Percentiles rank a stretch among this genome's conserved stretches.
Conservation (phyloP, 345 rosid genomes). For the Populus nigra region DNA sequence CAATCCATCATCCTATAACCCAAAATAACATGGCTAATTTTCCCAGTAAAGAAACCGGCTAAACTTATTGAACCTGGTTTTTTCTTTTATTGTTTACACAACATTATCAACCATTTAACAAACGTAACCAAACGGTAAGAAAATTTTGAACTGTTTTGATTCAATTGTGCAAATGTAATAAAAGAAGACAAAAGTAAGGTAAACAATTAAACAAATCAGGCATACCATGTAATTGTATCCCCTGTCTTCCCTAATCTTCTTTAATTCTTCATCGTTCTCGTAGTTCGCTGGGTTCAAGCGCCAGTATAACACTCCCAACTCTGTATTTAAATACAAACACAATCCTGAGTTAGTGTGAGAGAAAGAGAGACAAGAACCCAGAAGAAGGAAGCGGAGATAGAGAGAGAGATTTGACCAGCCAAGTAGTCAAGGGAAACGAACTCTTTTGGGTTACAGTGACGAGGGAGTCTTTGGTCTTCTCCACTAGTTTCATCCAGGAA, state of each 20-base stretch:
- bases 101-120: too few relatives aligned
- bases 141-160: too few relatives aligned
- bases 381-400: not conserved
- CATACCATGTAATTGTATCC: slow-evolving; percentile 88
- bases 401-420: slow-evolving; percentile 35
- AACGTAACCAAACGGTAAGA: too few relatives aligned
- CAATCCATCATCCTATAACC: fast-evolving
- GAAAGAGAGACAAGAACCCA: too few relatives aligned
- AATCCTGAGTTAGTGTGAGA: too few relatives aligned
- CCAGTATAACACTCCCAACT: slow-evolving; percentile 79
- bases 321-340: slow-evolving; percentile 28
- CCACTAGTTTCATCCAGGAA: slow-evolving; percentile 47
- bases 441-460: slow-evolving; percentile 44
- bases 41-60: too few relatives aligned
- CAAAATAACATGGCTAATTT: too few relatives aligned
- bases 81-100: too few relatives aligned
- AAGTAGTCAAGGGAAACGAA: slow-evolving; percentile 42
- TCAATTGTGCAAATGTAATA: not conserved
- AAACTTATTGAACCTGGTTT: too few relatives aligned
- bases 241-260: slow-evolving; percentile 63
- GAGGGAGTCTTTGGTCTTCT: slow-evolving; percentile 57
- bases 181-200: not conserved
- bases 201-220: not conserved
- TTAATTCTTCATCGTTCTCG: slow-evolving; percentile 67
- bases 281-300: slow-evolving; percentile 61